Base-by-base conservation (phyloP, 2,329 filamentous ascomycete genomes). In the Pseudogymnoascus sp. region DNA sequence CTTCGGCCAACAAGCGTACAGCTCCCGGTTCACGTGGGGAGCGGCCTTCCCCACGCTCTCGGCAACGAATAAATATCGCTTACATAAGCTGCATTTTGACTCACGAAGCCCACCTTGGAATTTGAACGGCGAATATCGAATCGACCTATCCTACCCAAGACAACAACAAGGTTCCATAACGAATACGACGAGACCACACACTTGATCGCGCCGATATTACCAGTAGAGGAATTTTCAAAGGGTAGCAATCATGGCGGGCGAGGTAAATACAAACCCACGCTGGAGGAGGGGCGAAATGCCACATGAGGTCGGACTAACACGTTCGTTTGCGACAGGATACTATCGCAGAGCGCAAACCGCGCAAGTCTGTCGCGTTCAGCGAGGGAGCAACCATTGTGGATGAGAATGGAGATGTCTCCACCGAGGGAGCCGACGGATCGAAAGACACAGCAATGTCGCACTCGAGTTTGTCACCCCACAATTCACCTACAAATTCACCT, bases 321-420 rank as follows among this genome's bases (percentile, higher is more conserved):
- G 28, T n/a, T 61, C 40, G 28, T n/a, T 61, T 53, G 41, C 59
- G 59, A 62, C 61, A 73, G 69, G 70, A 71, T 64, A 64, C 63
- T 46, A 63, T 72, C 46, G 68, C 70, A 19, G 83, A 87, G 72
- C 83, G 84, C 74, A 92, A 90, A 77, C 86, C 89, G 73, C 89
- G 93, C 79, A 96, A 98, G 80, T 96, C 91, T 56, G 93, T 98
- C 73, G 88, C 92, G 68, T 98, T 98, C 77, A 93, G 89, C 75
- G 90, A 95, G 78, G 90, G 91, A 73, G 85, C 91, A 71, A 84
- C 90, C 69, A 87, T 96, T 72, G 93, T 97, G 76, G 90, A 96
- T 81, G 85, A 86, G 77, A 90, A 96, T 82, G 93, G 93, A 72
- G 86, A 88, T 75, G 86, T 97, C 74, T 91, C 85, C 72, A 87